These are phyloP conservation scores for Pulveroboletus frians DNA, from an alignment of 768 basidiomycete species.

Conservation along the genomic window DNA sequence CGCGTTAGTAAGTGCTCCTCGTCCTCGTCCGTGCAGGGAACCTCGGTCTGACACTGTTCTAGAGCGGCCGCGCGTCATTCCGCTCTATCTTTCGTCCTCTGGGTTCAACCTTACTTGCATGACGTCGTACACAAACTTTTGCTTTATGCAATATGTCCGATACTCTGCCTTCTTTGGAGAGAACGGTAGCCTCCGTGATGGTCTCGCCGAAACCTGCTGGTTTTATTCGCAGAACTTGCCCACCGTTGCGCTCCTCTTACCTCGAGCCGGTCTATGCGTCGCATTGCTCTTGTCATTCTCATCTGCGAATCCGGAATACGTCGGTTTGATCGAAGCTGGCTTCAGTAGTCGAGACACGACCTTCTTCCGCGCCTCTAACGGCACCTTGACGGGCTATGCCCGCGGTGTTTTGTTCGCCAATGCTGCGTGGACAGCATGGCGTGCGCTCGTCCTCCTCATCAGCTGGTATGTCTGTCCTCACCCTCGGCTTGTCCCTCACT, in stretches of 20 bases:
- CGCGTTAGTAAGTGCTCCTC: slow-evolving; percentile 59
- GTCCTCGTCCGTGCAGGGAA: slow-evolving; percentile 14
- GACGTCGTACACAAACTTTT: slow-evolving; percentile 78
- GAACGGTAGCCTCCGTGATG: slow-evolving; percentile 45
- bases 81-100: slow-evolving; percentile 77
- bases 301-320: slow-evolving; percentile 41
- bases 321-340: slow-evolving; percentile 45
- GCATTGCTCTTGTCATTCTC: slow-evolving; percentile 68
- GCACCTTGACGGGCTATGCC: slow-evolving; percentile 69
- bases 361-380: slow-evolving; percentile 62
- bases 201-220: slow-evolving; percentile 79
- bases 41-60: slow-evolving; percentile 8
- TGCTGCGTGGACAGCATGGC: slow-evolving; percentile 77
- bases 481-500: not conserved
- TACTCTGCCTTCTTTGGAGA: slow-evolving; percentile 58
- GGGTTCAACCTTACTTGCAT: slow-evolving; percentile 72
- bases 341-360: slow-evolving; percentile 58
- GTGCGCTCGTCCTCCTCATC: slow-evolving; percentile 56
- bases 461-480: slow-evolving; percentile 49
- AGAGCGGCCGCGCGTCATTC: slow-evolving; percentile 82
- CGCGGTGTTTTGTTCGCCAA: slow-evolving; percentile 77
- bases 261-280: slow-evolving; percentile 71
- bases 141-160: slow-evolving; percentile 78
- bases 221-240: slow-evolving; percentile 83
- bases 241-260: slow-evolving; percentile 75